Percentiles rank a stretch among this genome's conserved stretches.
phyloP scores from a whole-genome alignment of 2,329 filamentous ascomycete species.

The Penicillium hesseltinei region DNA sequence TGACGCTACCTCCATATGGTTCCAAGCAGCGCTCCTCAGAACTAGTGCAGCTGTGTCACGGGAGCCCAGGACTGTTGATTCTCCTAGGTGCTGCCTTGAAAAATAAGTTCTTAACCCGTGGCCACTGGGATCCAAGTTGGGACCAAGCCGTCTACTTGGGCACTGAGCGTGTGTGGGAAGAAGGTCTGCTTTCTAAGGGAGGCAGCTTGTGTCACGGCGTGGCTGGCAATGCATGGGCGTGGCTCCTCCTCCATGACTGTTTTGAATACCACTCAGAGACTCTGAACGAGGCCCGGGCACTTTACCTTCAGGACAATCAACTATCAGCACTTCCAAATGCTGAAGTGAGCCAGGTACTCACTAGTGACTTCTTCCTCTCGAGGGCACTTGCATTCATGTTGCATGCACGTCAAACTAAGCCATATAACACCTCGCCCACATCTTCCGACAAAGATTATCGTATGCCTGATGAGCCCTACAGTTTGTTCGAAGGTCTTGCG shows the following conservation, averaged over 20 bases:
- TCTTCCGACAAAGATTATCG: conserved; percentile 32
- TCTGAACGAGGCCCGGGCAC: conserved; percentile 23
- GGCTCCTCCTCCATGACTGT: conserved; percentile 37
- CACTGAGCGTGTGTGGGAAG: conserved; percentile 40
- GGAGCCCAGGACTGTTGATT: conserved; percentile 39
- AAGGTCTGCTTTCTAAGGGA: conserved; percentile 44
- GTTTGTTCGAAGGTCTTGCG: conserved; percentile 41
- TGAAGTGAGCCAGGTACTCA: conserved; percentile 19
- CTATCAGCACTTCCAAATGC: background rate
- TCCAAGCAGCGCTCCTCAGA: conserved; percentile 27
- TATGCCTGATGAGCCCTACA: conserved; percentile 42
- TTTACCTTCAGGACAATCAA: conserved; percentile 20
- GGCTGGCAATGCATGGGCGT: conserved; percentile 43
- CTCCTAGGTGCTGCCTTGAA: conserved; percentile 36
- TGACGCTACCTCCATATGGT: conserved; percentile 33
- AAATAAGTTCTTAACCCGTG: conserved; percentile 24
- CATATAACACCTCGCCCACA: conserved; percentile 28
- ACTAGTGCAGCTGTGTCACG: conserved; percentile 45
- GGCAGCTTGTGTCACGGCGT: conserved; percentile 44
- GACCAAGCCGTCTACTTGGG: conserved; percentile 35
- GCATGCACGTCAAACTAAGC: conserved; percentile 38
- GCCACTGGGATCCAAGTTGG: conserved; percentile 41
- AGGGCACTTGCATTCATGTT: conserved; percentile 39
- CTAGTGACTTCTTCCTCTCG: conserved; percentile 40
- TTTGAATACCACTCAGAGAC: conserved; percentile 33